Evolutionary conservation across 306 rosid genomes (phyloP).

Genomic region (Myrica gale): DNA sequence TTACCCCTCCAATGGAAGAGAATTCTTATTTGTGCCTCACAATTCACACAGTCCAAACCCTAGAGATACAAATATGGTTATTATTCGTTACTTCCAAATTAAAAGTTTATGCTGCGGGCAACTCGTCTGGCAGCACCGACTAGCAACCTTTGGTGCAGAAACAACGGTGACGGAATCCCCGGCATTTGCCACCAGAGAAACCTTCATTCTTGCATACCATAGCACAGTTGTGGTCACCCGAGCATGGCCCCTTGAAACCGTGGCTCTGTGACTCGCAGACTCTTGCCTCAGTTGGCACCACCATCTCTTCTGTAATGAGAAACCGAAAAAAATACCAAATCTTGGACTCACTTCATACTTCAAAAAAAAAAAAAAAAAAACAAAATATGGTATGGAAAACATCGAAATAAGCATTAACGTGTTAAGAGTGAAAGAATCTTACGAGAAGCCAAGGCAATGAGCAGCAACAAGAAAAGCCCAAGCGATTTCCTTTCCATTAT

Average conservation of each 20-base stretch:
- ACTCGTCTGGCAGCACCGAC: not conserved
- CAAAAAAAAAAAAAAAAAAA: too few relatives aligned
- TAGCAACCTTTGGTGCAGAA: conserved; percentile 43
- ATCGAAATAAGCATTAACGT: too few relatives aligned
- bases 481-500: too few relatives aligned
- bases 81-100: not conserved
- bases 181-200: conserved; percentile 47
- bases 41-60: not conserved
- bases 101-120: not conserved
- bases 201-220: conserved; percentile 44
- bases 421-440: too few relatives aligned
- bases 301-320: conserved; percentile 20
- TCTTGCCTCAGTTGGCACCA: conserved; percentile 41
- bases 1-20: not conserved
- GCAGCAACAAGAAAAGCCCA: not conserved
- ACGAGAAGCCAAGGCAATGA: not conserved
- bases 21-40: not conserved
- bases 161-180: conserved; percentile 50
- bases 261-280: conserved; percentile 46
- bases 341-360: not conserved
- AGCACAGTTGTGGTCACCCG: conserved; percentile 37
- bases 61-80: not conserved
- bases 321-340: too few relatives aligned
- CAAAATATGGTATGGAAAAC: too few relatives aligned
- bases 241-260: conserved; percentile 33